Conservation (phyloP, 768 basidiomycete genomes). For the Podaxis sp. region DNA sequence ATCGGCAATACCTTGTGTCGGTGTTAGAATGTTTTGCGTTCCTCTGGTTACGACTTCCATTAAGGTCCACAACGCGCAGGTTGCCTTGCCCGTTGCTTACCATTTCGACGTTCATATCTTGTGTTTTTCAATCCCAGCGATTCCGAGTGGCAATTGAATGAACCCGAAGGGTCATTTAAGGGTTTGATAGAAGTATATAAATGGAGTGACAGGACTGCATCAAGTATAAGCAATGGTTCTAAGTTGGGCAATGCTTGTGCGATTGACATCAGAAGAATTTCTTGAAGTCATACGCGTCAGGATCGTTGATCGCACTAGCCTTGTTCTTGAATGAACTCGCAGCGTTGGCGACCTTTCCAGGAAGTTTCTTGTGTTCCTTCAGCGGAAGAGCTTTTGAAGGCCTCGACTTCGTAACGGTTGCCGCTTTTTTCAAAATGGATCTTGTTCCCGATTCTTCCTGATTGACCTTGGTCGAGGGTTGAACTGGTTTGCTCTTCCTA, state of each 20-base stretch:
- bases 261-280: slow-evolving; percentile 46
- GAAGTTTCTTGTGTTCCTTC: slow-evolving; percentile 16
- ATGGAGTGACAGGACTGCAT: not conserved
- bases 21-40: too few relatives aligned
- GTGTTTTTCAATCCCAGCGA: too few relatives aligned
- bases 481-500: not conserved
- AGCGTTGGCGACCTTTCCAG: slow-evolving; percentile 34
- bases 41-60: too few relatives aligned
- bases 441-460: slow-evolving; percentile 19
- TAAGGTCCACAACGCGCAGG: too few relatives aligned
- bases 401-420: slow-evolving; percentile 13
- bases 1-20: too few relatives aligned
- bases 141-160: too few relatives aligned
- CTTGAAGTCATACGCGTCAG: slow-evolving; percentile 55
- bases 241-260: not conserved
- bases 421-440: slow-evolving; percentile 11
- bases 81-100: too few relatives aligned
- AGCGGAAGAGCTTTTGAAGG: not conserved
- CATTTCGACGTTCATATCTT: too few relatives aligned
- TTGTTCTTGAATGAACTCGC: slow-evolving; percentile 26
- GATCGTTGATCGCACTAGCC: slow-evolving; percentile 21
- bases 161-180: too few relatives aligned
- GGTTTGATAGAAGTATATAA: too few relatives aligned
- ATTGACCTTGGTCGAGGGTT: slow-evolving; percentile 14
- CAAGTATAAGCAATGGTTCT: not conserved